A percentile compares a stretch with the other conserved stretches of the same genome.
phyloP scores from a whole-genome alignment of 1,139 yeast genomes.

The Blastobotrys malaysiensis region DNA sequence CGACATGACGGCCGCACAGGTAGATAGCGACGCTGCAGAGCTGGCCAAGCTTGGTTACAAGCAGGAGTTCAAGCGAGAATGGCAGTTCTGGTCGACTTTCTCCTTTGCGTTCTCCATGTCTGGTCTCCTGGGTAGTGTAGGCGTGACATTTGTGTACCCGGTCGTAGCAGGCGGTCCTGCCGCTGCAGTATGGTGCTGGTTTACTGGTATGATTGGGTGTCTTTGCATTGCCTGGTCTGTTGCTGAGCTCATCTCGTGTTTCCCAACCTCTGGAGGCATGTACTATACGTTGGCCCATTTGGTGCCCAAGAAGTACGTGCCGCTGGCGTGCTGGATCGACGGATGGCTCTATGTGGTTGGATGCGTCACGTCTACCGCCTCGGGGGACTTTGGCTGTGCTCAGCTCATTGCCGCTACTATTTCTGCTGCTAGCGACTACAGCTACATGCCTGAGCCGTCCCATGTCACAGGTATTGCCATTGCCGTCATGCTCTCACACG shows the following conservation, averaged over 20 bases:
- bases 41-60: conserved; percentile 12
- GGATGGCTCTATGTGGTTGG: conserved; percentile 42
- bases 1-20: background rate
- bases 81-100: conserved; percentile 46
- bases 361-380: conserved; percentile 39
- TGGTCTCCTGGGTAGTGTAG: conserved; percentile 47
- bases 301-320: conserved; percentile 46
- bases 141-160: conserved; percentile 45
- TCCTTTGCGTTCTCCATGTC: conserved; percentile 47
- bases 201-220: conserved; percentile 46
- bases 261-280: conserved; percentile 69
- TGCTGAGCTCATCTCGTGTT: conserved; percentile 56
- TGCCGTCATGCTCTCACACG: conserved; percentile 37
- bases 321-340: conserved; percentile 41
- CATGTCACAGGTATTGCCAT: conserved; percentile 41
- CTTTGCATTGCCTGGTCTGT: conserved; percentile 46
- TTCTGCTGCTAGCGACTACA: conserved; percentile 36
- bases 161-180: conserved; percentile 46
- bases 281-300: conserved; percentile 49
- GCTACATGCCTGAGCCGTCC: conserved; percentile 35
- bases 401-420: conserved; percentile 37
- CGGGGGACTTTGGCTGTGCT: conserved; percentile 32
- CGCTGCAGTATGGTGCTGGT: conserved; percentile 39
- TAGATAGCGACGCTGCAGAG: conserved; percentile 10
- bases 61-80: conserved; percentile 41